A percentile compares a stretch with the other conserved stretches of the same genome.
These are phyloP conservation scores for Diaporthe vexans DNA, from an alignment of 2,329 filamentous ascomycete genomes.

Conservation along the genomic window DNA sequence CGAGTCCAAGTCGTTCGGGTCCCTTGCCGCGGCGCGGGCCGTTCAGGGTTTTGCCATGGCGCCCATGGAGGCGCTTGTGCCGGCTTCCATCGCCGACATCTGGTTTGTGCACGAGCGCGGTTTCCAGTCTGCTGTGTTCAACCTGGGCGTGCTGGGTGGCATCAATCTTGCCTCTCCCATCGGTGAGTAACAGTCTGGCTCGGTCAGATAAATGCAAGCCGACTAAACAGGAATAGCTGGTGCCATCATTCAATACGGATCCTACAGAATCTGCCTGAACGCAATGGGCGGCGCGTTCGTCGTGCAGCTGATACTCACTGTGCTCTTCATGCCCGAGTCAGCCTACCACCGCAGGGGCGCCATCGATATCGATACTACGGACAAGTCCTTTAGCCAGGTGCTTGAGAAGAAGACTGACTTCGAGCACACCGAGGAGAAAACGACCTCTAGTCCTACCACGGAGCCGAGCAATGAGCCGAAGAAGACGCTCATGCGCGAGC, in stretches of 20 bases:
- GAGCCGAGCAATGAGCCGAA: slow-evolving; percentile 38
- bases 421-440: slow-evolving; percentile 36
- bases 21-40: slow-evolving; percentile 51
- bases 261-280: slow-evolving; percentile 51
- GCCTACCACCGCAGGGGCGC: slow-evolving; percentile 51
- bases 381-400: slow-evolving; percentile 29
- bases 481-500: slow-evolving; percentile 48
- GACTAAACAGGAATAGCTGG: slow-evolving; percentile 48
- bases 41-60: slow-evolving; percentile 55
- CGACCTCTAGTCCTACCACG: background rate
- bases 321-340: slow-evolving; percentile 59
- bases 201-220: background rate
- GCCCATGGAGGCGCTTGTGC: slow-evolving; percentile 55
- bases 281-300: slow-evolving; percentile 58
- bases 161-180: slow-evolving; percentile 57
- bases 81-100: slow-evolving; percentile 57
- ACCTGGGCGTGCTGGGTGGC: slow-evolving; percentile 56
- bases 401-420: slow-evolving; percentile 44
- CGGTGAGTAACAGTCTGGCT: slow-evolving; percentile 46
- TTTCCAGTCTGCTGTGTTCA: slow-evolving; percentile 56
- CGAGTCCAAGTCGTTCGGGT: slow-evolving; percentile 49
- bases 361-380: slow-evolving; percentile 52
- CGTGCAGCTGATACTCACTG: slow-evolving; percentile 53
- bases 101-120: slow-evolving; percentile 61
- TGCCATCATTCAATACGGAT: slow-evolving; percentile 54